Evolutionary conservation across 2,329 filamentous ascomycete species (phyloP), one percentile per base, ranked within the genome.

Genomic region (Tympanopsis confertula): DNA sequence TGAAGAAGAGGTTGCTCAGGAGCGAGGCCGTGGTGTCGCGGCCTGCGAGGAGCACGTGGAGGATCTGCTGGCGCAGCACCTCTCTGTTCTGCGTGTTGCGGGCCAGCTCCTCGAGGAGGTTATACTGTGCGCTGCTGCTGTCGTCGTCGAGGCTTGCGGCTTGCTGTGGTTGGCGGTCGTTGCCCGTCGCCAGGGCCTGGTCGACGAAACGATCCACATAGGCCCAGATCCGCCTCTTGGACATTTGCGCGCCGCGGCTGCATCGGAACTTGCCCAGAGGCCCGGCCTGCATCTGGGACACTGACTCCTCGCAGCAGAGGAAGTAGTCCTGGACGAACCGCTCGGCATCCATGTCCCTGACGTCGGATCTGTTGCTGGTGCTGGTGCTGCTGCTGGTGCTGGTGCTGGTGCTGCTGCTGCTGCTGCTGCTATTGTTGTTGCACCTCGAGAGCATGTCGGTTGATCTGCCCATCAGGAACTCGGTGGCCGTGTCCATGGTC

Each of bases 381-480:
- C 5, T 15, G 36, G 17, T 19, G 17, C n/a, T 15, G n/a, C n/a
- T 14, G 17, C 30, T 12, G 30, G 7, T 19, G 33, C 37, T 2
- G 28, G 15, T 17, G 39, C 41, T 7, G 37, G 15, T 5, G 39
- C 38, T 5, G 26, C 19, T 28, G 13, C 33, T 35, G 5, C 36
- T 15, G 28, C 39, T 10, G 19, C 35, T 28, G n/a, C 15, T 37
- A 18, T 10, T 24, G 28, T 15, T 20, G n/a, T 15, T 28, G 19
- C n/a, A 15, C 35, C 13, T 36, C 33, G 37, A 44, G 19, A 62
- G 44, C 1, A 51, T 52, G 36, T 53, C 45, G 2, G 58, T 58
- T 26, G 61, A 65, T 38, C 69, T 55, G 12, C 73, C 73, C 40
- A 78, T 75, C 1, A 78, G 53, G 43, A 77, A 73, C 29, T 71